phyloP scores from a whole-genome alignment of 2,329 filamentous ascomycete species.

The Neofusicoccum sp. region DNA sequence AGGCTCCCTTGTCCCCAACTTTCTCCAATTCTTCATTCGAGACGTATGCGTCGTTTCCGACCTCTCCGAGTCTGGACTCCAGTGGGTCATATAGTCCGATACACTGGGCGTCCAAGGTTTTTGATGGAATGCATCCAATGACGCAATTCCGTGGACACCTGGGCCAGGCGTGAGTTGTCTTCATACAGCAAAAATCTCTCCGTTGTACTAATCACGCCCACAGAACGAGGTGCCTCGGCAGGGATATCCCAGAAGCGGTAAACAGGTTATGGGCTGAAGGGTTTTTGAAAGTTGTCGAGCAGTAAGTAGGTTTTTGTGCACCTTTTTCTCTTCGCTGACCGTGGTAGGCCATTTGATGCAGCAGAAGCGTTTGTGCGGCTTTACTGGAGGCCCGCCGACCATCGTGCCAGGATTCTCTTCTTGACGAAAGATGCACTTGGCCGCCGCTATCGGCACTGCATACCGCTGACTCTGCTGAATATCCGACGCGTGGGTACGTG shows the following conservation, averaged over 20 bases:
- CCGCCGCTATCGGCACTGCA: conserved; percentile 48
- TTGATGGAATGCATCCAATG: conserved; percentile 44
- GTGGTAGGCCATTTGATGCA: conserved; percentile 49
- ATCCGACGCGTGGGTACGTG: conserved; percentile 44
- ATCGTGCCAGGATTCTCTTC: conserved; percentile 58
- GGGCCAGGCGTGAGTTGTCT: conserved; percentile 26
- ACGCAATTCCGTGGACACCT: conserved; percentile 39
- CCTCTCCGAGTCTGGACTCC: conserved; percentile 22
- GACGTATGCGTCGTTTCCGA: conserved; percentile 37
- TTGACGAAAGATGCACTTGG: conserved; percentile 46
- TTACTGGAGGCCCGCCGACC: conserved; percentile 55
- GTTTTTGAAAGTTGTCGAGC: conserved; percentile 44
- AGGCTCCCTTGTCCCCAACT: conserved; percentile 40
- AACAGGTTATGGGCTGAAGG: conserved; percentile 40
- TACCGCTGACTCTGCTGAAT: conserved; percentile 53
- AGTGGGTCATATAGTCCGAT: conserved; percentile 35
- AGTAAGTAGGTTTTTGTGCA: conserved; percentile 28
- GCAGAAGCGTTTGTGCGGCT: conserved; percentile 51
- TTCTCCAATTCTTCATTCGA: conserved; percentile 48
- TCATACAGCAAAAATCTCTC: conserved; percentile 22
- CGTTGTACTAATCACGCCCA: conserved; percentile 14
- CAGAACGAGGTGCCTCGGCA: conserved; percentile 38
- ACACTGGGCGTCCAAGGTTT: conserved; percentile 49
- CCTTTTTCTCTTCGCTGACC: neutral
- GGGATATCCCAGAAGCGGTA: conserved; percentile 39